Evolutionary conservation across 1,284 basidiomycete species (phyloP), one percentile per base, ranked within the genome.

Genomic region (Golubevia sp.): DNA sequence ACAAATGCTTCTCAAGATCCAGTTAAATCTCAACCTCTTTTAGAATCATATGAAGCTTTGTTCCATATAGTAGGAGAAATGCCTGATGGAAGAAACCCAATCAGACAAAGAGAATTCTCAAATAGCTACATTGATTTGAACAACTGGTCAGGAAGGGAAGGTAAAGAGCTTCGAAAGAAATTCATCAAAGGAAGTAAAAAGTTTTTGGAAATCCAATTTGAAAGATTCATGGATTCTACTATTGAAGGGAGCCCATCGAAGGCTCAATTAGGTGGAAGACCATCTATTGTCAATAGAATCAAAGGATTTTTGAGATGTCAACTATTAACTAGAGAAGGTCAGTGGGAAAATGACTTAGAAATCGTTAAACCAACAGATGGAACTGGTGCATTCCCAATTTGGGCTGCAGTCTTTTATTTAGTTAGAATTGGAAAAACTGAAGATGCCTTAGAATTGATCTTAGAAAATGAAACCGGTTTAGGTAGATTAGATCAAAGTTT

Each of bases 391-490:
- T 54, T 58, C 2, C 18, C n/a, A 24, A 30, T 59, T 52, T 99
- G 94, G 94, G 95, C 95, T 13, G 90, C 92, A 64, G 84, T 97
- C 49, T 99, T 93, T 85, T 94, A 92, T 85, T 88, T 99, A 7
- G 87, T 99, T 6, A 90, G 96, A 26, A 91, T 91, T 1, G 97
- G 96, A 0, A 90, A 95, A 80, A 83, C 87, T 11, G 85, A 88
- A 50, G 94, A 97, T 67, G 94, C 96, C 0, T 85, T 96, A 34
- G 87, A 88, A 5, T 74, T 76, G 54, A 5, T 11, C 4, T 77
- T 89, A 23, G 88, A 89, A 26, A 89, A 90, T 79, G 91, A 93
- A 74, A 86, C 88, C 55, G 89, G 89, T 1, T 89, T 99, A 59
- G 90, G 92, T 53, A 88, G 89, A 70, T 89, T 91, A 13, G 96